Base-by-base conservation (phyloP, 139 green algal species). In the Closterium sp. region DNA sequence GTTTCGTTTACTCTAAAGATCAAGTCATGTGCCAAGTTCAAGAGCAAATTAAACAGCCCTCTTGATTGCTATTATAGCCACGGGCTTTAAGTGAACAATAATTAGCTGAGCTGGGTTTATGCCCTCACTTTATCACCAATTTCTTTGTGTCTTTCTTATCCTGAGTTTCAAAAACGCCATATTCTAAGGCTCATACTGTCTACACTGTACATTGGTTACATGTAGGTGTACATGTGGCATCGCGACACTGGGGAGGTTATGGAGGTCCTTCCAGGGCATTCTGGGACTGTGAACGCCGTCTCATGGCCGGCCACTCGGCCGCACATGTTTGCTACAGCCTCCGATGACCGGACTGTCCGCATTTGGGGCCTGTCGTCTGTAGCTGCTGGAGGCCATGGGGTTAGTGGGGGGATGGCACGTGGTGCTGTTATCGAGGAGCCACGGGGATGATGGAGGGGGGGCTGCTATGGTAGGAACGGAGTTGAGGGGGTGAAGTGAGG, bases 211-310 rank as follows among this genome's bases (percentile, higher is more conserved):
- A 55, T 55, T 55, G 4, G 28, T 31, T 85, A 88, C n/a, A 8
- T 38, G 88, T 90, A 96, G 92, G 93, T 99, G 28, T 97, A 98
- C 89, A 89, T 98, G 30, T 99, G 97, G 97, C 96, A 98, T 91
- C 92, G 0, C 95, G 55, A 95, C 88, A 97, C 66, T 2, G 96
- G 95, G 2, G 95, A 97, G 36, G 90, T 96, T 91, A 92, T 99
- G 33, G 94, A 96, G n/a, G 93, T 95, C 85, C 90, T 95, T 33
- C 30, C 93, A 31, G 94, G 94, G 3, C 94, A 95, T 55, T 90
- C 93, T 5, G 94, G 94, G 16, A 95, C 94, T 2, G 93, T 95
- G n/a, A 95, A 95, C 89, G 93, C 93, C 10, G 97, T 97, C 19
- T 93, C 88, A 12, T 98, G 97, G 97, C 98, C 98, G 92, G 95